A percentile compares a stretch with the other conserved stretches of the same genome.
These are phyloP conservation scores for Rhodosporidiobolus sp. DNA, from an alignment of 768 basidiomycete genomes.

Conservation along the genomic window DNA sequence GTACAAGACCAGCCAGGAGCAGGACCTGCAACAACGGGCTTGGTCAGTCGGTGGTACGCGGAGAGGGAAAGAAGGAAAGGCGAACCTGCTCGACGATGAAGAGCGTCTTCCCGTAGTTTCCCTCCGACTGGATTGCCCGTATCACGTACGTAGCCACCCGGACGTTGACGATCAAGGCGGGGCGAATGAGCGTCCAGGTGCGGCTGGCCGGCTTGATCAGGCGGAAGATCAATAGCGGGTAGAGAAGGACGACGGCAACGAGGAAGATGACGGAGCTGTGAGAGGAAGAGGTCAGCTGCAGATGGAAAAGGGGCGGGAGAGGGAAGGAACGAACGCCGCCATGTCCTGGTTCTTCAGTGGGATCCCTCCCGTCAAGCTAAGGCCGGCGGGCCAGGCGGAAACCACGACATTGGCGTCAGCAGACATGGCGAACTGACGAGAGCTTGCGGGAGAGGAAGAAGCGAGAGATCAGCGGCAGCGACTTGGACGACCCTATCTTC, in stretches of 20 bases:
- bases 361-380: constrained; percentile 24
- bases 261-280: constrained; percentile 29
- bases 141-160: constrained; percentile 16
- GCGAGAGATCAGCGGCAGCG: too few species aligned
- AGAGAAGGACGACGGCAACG: constrained; percentile 4
- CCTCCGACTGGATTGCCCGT: constrained; percentile 44
- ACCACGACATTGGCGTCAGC: too few species aligned
- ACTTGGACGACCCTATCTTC: too few species aligned
- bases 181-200: constrained; percentile 5
- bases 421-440: too few species aligned
- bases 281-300: too few species aligned
- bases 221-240: background rate
- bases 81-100: constrained; percentile 25
- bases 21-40: background rate
- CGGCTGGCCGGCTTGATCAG: background rate
- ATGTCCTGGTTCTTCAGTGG: constrained; percentile 17
- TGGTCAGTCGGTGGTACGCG: too few species aligned
- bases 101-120: constrained; percentile 2
- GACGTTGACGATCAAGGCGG: constrained; percentile 3
- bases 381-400: too few species aligned
- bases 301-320: too few species aligned
- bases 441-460: too few species aligned
- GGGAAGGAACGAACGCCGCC: too few species aligned
- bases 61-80: background rate
- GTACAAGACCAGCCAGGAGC: constrained; percentile 19